Evolutionary conservation across 2,329 filamentous ascomycete genomes (phyloP).

Genomic region (Chaetoscypha palmicola): DNA sequence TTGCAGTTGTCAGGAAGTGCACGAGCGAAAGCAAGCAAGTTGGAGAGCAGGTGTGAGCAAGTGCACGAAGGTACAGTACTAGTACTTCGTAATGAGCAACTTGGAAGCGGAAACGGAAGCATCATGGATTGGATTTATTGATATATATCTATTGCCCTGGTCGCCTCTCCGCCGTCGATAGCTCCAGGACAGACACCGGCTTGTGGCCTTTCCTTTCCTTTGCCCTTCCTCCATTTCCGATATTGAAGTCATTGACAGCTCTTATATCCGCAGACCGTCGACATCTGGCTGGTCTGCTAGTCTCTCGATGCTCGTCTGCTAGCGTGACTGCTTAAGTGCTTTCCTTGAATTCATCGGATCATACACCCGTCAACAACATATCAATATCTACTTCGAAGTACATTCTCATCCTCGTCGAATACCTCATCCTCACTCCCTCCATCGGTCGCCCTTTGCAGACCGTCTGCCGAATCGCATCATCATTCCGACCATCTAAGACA

Average conservation of each 20-base stretch:
- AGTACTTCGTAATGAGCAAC: too few relatives aligned
- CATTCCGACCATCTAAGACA: not conserved
- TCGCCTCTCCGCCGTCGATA: not conserved
- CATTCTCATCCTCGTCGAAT: not conserved
- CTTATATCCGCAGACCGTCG: too few relatives aligned
- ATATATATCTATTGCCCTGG: too few relatives aligned
- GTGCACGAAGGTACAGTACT: too few relatives aligned
- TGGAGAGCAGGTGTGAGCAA: too few relatives aligned
- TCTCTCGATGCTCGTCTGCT: not conserved
- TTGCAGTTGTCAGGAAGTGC: not conserved
- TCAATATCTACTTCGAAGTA: not conserved
- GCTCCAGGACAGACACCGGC: not conserved
- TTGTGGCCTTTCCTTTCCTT: not conserved
- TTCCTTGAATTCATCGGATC: not conserved
- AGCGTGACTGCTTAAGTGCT: too few relatives aligned
- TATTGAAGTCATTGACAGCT: too few relatives aligned
- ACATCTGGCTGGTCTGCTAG: too few relatives aligned
- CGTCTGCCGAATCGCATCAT: not conserved
- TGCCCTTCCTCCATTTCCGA: too few relatives aligned
- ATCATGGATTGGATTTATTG: too few relatives aligned
- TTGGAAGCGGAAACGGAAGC: too few relatives aligned
- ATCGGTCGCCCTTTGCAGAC: not conserved
- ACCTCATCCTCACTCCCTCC: not conserved
- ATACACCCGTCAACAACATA: not conserved
- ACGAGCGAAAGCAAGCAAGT: too few relatives aligned